phyloP scores from a whole-genome alignment of 169 alveolate genomes.

The Plasmodium inui region DNA sequence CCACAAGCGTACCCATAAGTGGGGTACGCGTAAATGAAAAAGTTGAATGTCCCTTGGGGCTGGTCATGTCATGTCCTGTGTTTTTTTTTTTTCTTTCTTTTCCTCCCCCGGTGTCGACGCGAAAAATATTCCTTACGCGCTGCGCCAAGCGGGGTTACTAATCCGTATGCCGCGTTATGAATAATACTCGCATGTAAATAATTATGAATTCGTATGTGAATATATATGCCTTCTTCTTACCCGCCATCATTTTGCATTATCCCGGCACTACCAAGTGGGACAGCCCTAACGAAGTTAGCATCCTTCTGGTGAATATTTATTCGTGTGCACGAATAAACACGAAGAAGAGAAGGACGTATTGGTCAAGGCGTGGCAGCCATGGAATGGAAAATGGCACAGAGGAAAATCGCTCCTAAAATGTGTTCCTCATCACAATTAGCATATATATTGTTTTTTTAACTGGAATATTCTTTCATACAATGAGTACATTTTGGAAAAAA shows the following conservation, averaged over 20 bases:
- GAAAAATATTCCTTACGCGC: background rate
- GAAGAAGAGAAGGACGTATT: background rate
- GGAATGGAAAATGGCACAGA: background rate
- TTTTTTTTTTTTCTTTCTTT: background rate
- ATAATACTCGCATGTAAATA: background rate
- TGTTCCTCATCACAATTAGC: background rate
- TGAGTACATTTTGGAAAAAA: background rate
- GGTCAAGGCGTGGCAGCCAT: background rate
- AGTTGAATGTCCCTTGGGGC: background rate
- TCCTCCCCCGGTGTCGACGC: background rate
- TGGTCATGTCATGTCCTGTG: background rate
- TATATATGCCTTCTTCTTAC: background rate
- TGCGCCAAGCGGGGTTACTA: background rate
- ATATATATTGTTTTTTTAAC: background rate
- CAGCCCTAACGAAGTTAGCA: background rate
- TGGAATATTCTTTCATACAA: background rate
- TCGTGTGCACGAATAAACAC: background rate
- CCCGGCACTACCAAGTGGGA: background rate
- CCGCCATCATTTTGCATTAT: background rate
- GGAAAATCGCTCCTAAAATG: background rate
- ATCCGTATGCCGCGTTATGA: background rate
- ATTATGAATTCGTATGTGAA: background rate
- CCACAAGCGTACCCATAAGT: background rate
- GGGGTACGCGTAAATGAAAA: background rate
- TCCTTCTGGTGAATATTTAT: background rate